Percentiles rank a stretch among this genome's conserved stretches.
Conservation (phyloP, 2,329 filamentous ascomycete genomes). For the Leptographium lundbergii region DNA sequence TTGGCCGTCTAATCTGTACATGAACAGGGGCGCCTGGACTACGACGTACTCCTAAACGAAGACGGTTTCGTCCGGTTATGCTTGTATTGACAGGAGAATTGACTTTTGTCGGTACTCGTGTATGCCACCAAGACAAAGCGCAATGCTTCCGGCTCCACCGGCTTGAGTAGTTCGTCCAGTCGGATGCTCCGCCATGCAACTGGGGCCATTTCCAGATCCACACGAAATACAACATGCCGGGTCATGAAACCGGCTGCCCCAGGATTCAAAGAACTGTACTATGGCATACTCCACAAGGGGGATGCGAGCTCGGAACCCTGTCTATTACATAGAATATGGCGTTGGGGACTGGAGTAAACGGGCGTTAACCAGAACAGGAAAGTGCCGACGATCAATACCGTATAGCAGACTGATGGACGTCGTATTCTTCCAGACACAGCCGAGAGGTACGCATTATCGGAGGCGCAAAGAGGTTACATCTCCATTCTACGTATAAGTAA, state of each 20-base stretch:
- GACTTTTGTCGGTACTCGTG: neutral
- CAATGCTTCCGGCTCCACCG: neutral
- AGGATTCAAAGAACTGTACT: neutral
- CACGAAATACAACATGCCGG: neutral
- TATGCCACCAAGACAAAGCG: neutral
- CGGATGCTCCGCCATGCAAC: neutral
- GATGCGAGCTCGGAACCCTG: neutral
- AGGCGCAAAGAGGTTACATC: neutral
- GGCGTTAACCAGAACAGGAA: neutral
- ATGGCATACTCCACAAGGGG: neutral
- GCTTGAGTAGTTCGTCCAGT: neutral
- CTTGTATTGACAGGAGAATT: neutral
- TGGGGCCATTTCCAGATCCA: neutral
- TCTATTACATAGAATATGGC: neutral
- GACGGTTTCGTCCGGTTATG: neutral
- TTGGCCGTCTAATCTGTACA: neutral
- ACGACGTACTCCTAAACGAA: neutral
- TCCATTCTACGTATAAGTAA: neutral
- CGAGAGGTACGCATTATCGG: neutral
- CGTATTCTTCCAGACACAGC: neutral
- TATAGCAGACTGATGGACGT: neutral
- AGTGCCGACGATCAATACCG: neutral
- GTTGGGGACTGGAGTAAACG: neutral
- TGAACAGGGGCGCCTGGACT: too few relatives aligned
- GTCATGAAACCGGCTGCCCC: neutral